Evolutionary conservation across 2,329 filamentous ascomycete species (phyloP).

Genomic region (Parastagonospora avenae): DNA sequence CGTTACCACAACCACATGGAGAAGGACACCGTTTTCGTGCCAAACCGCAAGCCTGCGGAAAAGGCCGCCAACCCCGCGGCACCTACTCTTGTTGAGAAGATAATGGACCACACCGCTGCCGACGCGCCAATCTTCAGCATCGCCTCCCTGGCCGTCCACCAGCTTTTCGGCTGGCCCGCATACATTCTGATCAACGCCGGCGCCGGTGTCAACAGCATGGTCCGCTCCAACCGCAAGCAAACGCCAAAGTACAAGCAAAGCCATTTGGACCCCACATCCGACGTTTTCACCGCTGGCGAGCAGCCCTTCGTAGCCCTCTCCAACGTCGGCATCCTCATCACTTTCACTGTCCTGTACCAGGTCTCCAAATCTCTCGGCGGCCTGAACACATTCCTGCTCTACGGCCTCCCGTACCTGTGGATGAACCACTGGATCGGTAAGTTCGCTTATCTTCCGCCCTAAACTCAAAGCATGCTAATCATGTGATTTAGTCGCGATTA

Average conservation of each 20-base stretch:
- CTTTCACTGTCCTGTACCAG: constrained; percentile 55
- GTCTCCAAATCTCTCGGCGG: constrained; percentile 60
- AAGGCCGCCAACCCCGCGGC: constrained; percentile 4
- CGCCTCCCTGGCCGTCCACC: constrained; percentile 63
- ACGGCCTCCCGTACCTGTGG: constrained; percentile 70
- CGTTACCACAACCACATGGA: constrained; percentile 70
- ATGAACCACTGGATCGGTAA: constrained; percentile 69
- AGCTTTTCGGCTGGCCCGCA: constrained; percentile 67
- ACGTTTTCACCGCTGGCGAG: constrained; percentile 22
- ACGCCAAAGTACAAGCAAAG: constrained; percentile 23
- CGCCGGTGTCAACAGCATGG: constrained; percentile 24
- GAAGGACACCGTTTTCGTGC: constrained; percentile 59
- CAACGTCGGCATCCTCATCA: constrained; percentile 23
- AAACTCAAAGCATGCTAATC: neutral
- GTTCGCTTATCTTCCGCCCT: neutral
- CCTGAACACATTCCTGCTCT: constrained; percentile 63
- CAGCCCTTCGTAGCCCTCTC: constrained; percentile 22
- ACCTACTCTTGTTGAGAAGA: constrained; percentile 15
- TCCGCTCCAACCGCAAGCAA: constrained; percentile 8
- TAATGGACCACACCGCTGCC: constrained; percentile 54
- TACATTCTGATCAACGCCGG: constrained; percentile 65
- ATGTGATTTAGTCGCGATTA: constrained; percentile 64
- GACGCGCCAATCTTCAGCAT: constrained; percentile 66
- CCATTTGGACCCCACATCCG: constrained; percentile 23
- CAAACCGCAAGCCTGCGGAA: constrained; percentile 23